These are phyloP conservation scores for Pinus taeda DNA, from an alignment of 75 land plant genomes.

Conservation along the genomic window DNA sequence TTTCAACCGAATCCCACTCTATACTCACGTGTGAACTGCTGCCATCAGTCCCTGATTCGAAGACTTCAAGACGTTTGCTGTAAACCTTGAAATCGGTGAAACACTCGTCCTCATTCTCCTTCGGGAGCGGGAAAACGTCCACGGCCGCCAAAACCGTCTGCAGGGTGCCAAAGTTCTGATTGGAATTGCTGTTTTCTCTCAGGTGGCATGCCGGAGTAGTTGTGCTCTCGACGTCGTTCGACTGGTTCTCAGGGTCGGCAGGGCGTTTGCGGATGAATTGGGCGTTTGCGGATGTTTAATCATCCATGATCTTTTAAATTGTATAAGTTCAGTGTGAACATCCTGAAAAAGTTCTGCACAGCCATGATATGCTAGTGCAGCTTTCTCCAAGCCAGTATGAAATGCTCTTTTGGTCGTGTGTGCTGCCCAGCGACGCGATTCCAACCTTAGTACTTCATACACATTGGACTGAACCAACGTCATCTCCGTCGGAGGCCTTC, in stretches of 20 bases:
- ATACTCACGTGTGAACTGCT: too few species aligned
- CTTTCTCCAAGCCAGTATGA: slow-evolving; percentile 71
- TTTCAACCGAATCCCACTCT: too few species aligned
- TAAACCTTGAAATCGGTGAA: background rate
- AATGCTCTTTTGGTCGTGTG: too few species aligned
- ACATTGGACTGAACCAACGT: too few species aligned
- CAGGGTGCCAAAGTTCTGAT: background rate
- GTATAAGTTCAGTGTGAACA: slow-evolving; percentile 79
- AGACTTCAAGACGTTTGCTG: background rate
- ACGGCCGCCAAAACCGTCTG: background rate
- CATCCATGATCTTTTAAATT: slow-evolving; percentile 62
- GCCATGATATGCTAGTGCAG: slow-evolving; percentile 75
- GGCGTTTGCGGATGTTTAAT: slow-evolving; percentile 28
- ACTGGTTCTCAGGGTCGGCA: background rate
- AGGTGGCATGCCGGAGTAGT: background rate
- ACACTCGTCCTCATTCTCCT: too few species aligned
- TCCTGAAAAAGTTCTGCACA: slow-evolving; percentile 93
- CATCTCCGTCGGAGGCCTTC: too few species aligned
- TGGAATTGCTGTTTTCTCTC: background rate
- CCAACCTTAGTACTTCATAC: too few species aligned
- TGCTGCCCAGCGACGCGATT: too few species aligned
- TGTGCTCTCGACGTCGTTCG: background rate
- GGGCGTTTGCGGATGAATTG: background rate
- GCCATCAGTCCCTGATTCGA: too few species aligned
- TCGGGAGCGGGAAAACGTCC: background rate